Percentiles rank a stretch among this genome's conserved stretches.
phyloP scores from a whole-genome alignment of 768 basidiomycete genomes.

The Cubamyces sp. region DNA sequence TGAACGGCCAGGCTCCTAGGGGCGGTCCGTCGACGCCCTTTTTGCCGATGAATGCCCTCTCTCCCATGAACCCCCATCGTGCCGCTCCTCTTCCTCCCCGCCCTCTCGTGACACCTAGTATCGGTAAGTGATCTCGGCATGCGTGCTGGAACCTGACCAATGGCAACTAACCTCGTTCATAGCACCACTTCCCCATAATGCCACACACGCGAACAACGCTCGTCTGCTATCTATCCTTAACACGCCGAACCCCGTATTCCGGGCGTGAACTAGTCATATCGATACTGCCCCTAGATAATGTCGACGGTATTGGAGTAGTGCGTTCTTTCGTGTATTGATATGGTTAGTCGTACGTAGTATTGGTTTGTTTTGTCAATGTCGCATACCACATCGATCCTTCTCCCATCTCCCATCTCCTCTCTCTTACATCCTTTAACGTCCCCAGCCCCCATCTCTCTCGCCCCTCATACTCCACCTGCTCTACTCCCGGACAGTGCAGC shows the following conservation, averaged over 20 bases:
- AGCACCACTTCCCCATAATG: constrained; percentile 22
- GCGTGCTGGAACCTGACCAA: background rate
- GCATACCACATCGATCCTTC: constrained; percentile 20
- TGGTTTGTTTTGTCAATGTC: constrained; percentile 25
- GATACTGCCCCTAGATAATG: constrained; percentile 26
- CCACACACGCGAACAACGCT: constrained; percentile 29
- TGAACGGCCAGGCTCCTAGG: constrained; percentile 9
- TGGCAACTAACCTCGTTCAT: background rate
- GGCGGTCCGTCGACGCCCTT: constrained; percentile 5
- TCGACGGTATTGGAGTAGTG: constrained; percentile 25
- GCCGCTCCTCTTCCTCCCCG: constrained; percentile 16
- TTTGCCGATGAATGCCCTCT: constrained; percentile 6
- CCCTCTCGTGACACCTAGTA: constrained; percentile 14
- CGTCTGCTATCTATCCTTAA: constrained; percentile 37
- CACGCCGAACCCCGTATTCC: constrained; percentile 29
- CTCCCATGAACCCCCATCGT: constrained; percentile 14
- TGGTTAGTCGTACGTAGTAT: constrained; percentile 26
- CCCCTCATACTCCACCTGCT: constrained; percentile 11
- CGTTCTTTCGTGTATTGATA: constrained; percentile 31
- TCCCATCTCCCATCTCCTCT: background rate
- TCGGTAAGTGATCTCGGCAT: background rate
- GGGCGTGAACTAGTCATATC: constrained; percentile 27
- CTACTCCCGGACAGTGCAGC: constrained; percentile 22
- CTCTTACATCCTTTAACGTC: background rate
- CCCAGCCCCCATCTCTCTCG: background rate